Evolutionary conservation across 2,329 filamentous ascomycete species (phyloP).

Genomic region (Daldinia sp.): DNA sequence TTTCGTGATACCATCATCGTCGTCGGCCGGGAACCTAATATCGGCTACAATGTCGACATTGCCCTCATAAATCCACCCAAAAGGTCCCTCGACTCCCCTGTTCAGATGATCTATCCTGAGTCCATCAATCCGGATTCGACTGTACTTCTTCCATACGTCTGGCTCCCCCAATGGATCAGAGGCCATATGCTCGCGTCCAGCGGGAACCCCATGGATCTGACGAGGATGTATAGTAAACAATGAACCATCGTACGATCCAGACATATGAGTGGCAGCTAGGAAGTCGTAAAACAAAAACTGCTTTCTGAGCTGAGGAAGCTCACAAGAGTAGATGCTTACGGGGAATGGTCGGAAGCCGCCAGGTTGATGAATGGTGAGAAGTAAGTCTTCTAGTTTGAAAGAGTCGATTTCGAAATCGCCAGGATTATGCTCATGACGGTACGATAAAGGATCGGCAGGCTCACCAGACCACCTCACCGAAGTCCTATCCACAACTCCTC

Average conservation of each 20-base stretch:
- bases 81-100: conserved; percentile 89
- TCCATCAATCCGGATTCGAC: conserved; percentile 89
- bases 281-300: conserved; percentile 99
- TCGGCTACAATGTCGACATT: conserved; percentile 97
- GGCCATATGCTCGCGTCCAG: conserved; percentile 68
- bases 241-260: conserved; percentile 93
- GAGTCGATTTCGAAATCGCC: conserved; percentile 98
- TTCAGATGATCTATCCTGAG: conserved; percentile 97
- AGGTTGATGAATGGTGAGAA: conserved; percentile 93
- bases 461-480: conserved; percentile 79
- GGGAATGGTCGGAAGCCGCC: conserved; percentile 92
- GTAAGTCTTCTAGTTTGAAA: conserved; percentile 94
- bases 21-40: conserved; percentile 91
- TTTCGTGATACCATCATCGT: conserved; percentile 89
- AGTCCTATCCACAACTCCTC: conserved; percentile 92
- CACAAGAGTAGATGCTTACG: conserved; percentile 95
- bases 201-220: conserved; percentile 84
- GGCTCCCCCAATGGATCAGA: conserved; percentile 72
- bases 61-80: conserved; percentile 97
- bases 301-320: conserved; percentile 90
- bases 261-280: conserved; percentile 94
- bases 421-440: conserved; percentile 86
- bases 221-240: conserved; percentile 97
- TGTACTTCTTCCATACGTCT: conserved; percentile 94
- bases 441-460: conserved; percentile 83